phyloP scores from a whole-genome alignment of 148 eudicot species.

The Mesembryanthemum crystallinum region DNA sequence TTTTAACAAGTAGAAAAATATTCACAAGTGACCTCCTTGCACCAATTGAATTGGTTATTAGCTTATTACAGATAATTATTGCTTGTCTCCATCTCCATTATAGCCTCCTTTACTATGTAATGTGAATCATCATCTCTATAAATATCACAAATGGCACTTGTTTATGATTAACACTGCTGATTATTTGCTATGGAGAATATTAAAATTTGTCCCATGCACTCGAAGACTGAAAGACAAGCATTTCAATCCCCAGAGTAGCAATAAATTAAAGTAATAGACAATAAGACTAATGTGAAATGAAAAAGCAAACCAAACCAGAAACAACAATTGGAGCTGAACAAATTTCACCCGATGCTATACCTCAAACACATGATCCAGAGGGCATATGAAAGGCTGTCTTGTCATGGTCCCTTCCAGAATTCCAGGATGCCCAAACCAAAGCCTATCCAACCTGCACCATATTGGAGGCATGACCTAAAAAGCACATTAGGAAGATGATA shows the following conservation, averaged over 20 bases:
- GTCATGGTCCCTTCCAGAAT: slow-evolving; percentile 67
- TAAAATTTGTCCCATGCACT: neutral
- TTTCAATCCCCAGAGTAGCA: neutral
- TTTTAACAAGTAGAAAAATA: neutral
- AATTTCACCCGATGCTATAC: slow-evolving; percentile 33
- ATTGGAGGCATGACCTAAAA: slow-evolving; percentile 98
- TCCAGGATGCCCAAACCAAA: slow-evolving; percentile 99
- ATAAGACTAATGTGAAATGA: neutral
- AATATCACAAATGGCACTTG: neutral
- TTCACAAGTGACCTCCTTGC: neutral
- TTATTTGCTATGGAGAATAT: neutral
- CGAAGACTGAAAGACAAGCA: neutral
- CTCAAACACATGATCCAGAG: slow-evolving; percentile 96
- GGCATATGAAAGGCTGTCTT: slow-evolving; percentile 89
- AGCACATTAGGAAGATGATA: slow-evolving; percentile 42
- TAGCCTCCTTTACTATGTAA: neutral
- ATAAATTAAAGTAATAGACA: neutral
- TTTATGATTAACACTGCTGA: neutral
- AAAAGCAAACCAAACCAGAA: slow-evolving; percentile 3
- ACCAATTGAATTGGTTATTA: neutral
- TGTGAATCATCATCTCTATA: neutral
- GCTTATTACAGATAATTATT: neutral
- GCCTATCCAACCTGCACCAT: slow-evolving; percentile 99
- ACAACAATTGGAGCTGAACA: neutral
- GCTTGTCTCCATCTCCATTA: neutral